These are phyloP conservation scores for Colletotrichum liriopes DNA, from an alignment of 2,329 filamentous ascomycete species.

Conservation along the genomic window DNA sequence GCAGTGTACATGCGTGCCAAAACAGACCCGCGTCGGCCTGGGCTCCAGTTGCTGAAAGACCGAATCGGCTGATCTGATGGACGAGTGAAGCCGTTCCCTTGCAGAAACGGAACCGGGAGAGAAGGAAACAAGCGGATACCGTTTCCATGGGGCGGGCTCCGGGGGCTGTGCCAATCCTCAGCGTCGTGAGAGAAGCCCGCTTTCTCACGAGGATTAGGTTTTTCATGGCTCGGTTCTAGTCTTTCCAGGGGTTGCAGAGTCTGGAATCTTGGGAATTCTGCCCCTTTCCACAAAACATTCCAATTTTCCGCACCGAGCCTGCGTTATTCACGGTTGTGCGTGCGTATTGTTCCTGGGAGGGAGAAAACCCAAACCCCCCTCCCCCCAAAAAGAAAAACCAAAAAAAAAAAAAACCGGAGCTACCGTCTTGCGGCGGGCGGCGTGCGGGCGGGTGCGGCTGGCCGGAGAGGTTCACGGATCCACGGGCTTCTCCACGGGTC, in stretches of 20 bases:
- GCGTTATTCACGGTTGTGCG: conserved; percentile 5
- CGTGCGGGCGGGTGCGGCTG: conserved; percentile 10
- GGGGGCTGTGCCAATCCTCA: conserved; percentile 9
- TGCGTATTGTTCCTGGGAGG: conserved; percentile 20
- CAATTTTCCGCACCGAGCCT: conserved; percentile 1
- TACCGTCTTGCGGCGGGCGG: not conserved
- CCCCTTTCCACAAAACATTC: conserved; percentile 16
- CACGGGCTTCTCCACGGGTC: conserved; percentile 20
- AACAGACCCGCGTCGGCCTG: not conserved
- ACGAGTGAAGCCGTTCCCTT: not conserved
- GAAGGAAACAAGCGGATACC: conserved; percentile 27
- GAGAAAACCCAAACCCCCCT: too few relatives aligned
- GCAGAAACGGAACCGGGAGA: conserved; percentile 21
- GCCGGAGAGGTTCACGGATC: conserved; percentile 34
- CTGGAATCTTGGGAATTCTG: conserved; percentile 13
- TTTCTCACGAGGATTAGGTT: conserved; percentile 13
- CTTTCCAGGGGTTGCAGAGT: not conserved
- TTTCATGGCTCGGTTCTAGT: not conserved
- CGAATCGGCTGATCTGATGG: not conserved
- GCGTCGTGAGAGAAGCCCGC: conserved; percentile 10
- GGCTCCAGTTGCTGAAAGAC: too few relatives aligned
- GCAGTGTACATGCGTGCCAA: not conserved
- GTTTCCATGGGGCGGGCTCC: conserved; percentile 24
- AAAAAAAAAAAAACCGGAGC: conserved; percentile 25
- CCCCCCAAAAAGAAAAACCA: too few relatives aligned